Evolutionary conservation across 1,139 yeast genomes (phyloP), one percentile per base, ranked within the genome.

Genomic region (Eremothecium coryli): DNA sequence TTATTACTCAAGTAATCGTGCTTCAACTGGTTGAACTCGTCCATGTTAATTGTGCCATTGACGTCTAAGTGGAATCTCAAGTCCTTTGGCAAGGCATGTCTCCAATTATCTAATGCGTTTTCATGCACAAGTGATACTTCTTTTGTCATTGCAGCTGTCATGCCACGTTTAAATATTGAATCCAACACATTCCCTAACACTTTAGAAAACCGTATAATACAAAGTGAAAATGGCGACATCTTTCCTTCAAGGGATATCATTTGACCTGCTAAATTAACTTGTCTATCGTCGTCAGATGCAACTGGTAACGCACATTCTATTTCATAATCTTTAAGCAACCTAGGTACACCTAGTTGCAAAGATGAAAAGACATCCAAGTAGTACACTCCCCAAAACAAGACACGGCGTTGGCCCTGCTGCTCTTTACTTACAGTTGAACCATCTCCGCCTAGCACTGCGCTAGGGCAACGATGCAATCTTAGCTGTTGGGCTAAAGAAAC

Each of bases 251-350:
- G 65, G 6, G 48, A 43, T 10, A 52, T 40, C 38, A 36, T 40
- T 26, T 42, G 48, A 18, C 44, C 49, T 9, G 47, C 45, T 14
- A 44, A 40, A 43, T 70, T 73, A 30, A 70, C 74, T 43, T 71
- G 70, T 36, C 66, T 69, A 32, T 61, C 49, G 36, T 68, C 69
- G 42, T 74, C 76, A 35, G 79, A 74, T 18, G 79, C 68, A 31
- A 80, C 72, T 1, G 95, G 95, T 50, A 81, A 60, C 1, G 90
- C 88, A 64, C 95, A 84, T 55, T 84, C 93, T 34, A 84, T 75
- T 52, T 82, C 93, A 49, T 73, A 73, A 54, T 82, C 94, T 49
- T 80, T 79, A 26, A 85, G 58, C 33, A 84, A 59, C 43, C 94
- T 64, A 4, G 95, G 94, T 18, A 84, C 84, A 30, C 96, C 96